A percentile compares a stretch with the other conserved stretches of the same genome.
Conservation (phyloP, 208 protist species). For the Trypanosoma theileri region DNA sequence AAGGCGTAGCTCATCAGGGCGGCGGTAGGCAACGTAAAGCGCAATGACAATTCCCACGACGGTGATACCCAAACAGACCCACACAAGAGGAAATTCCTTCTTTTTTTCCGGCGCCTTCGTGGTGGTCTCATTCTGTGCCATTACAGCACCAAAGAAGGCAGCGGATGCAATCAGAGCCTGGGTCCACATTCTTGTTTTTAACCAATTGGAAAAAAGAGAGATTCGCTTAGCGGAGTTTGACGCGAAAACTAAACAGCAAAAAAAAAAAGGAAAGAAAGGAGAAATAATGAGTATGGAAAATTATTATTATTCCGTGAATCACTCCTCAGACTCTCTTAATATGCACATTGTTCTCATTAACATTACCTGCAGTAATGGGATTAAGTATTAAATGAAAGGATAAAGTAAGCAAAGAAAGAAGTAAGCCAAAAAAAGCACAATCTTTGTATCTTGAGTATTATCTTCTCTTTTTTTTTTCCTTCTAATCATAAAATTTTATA, state of each 20-base stretch:
- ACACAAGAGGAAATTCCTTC: conserved; percentile 54
- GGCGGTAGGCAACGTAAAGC: conserved; percentile 51
- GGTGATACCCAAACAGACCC: conserved; percentile 43
- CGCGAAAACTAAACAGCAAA: too few relatives aligned
- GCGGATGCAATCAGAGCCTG: conserved; percentile 22
- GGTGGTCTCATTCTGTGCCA: background rate
- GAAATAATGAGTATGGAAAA: background rate
- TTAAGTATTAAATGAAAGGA: too few relatives aligned
- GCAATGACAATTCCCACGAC: conserved; percentile 42
- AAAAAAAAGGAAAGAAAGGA: background rate
- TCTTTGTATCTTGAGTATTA: too few relatives aligned
- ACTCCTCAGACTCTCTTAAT: too few relatives aligned
- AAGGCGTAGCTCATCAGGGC: conserved; percentile 42
- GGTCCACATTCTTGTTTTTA: conserved; percentile 1
- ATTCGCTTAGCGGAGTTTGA: background rate
- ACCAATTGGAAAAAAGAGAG: too few relatives aligned
- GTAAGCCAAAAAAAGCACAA: too few relatives aligned
- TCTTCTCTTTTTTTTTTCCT: too few relatives aligned
- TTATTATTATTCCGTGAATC: too few relatives aligned
- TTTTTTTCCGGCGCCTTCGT: conserved; percentile 16
- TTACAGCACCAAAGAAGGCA: conserved; percentile 1
- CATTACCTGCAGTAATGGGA: too few relatives aligned
- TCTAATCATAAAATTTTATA: background rate
- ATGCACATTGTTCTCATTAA: too few relatives aligned
- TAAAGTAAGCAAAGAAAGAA: too few relatives aligned